Percentiles rank a stretch among this genome's conserved stretches.
Evolutionary conservation across 2,329 filamentous ascomycete species (phyloP).

Genomic region (Aspergillus nomiae): DNA sequence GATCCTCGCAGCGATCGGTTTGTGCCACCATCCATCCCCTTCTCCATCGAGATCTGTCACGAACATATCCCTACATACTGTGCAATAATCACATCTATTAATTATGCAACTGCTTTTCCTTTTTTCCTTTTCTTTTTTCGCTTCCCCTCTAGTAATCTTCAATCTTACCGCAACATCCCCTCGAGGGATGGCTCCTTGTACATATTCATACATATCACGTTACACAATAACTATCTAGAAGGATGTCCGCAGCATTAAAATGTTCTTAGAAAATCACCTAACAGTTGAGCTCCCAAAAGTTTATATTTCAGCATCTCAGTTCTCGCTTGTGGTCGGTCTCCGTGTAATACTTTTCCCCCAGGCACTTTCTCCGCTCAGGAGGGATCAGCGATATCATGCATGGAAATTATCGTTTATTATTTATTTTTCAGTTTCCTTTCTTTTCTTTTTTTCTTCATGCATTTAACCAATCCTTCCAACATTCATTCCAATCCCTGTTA

Average conservation of each 20-base stretch:
- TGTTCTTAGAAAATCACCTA: background rate
- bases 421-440: background rate
- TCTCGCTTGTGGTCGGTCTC: background rate
- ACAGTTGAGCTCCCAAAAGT: background rate
- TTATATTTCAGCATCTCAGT: background rate
- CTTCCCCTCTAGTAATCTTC: background rate
- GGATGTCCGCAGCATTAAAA: background rate
- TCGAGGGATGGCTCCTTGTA: background rate
- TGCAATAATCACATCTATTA: slow-evolving; percentile 1
- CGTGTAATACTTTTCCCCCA: slow-evolving; percentile 2
- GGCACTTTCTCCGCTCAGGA: background rate
- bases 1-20: slow-evolving; percentile 2
- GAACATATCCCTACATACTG: slow-evolving; percentile 1
- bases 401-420: background rate
- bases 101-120: background rate
- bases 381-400: background rate
- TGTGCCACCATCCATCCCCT: slow-evolving; percentile 1
- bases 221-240: background rate
- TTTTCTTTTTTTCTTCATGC: background rate
- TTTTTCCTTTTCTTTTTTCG: background rate
- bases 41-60: slow-evolving; percentile 18
- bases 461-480: slow-evolving; percentile 1
- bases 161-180: background rate
- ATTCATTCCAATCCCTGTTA: slow-evolving; percentile 9
- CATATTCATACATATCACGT: background rate